Evolutionary conservation across 2,329 filamentous ascomycete genomes (phyloP).

Genomic region (Fusarium sp.): DNA sequence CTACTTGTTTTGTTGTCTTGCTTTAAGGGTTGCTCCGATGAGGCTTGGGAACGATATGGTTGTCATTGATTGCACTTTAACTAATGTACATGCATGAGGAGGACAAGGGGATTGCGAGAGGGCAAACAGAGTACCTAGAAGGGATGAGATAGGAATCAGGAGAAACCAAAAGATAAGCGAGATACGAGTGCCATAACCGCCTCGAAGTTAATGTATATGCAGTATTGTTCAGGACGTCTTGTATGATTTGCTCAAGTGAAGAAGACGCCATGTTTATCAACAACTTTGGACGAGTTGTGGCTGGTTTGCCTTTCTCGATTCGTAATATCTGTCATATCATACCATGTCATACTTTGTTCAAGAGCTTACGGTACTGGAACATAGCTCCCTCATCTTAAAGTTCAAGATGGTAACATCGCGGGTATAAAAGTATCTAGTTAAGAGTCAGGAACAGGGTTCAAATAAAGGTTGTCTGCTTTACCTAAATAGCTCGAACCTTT

Average conservation of each 20-base stretch:
- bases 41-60: slow-evolving; percentile 33
- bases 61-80: slow-evolving; percentile 16
- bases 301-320: slow-evolving; percentile 13
- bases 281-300: slow-evolving; percentile 3
- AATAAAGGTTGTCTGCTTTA: not conserved
- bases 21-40: slow-evolving; percentile 20
- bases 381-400: slow-evolving; percentile 5
- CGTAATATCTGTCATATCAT: slow-evolving; percentile 19
- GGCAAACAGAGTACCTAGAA: not conserved
- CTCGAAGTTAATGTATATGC: slow-evolving; percentile 36
- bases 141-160: slow-evolving; percentile 6
- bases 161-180: slow-evolving; percentile 14
- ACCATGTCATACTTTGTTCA: slow-evolving; percentile 11
- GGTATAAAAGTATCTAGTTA: slow-evolving; percentile 10
- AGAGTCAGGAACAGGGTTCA: slow-evolving; percentile 3
- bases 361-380: slow-evolving; percentile 8
- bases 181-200: slow-evolving; percentile 23
- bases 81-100: slow-evolving; percentile 35
- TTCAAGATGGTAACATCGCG: slow-evolving; percentile 14
- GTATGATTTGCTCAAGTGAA: slow-evolving; percentile 8
- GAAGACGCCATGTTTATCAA: slow-evolving; percentile 3
- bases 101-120: slow-evolving; percentile 13
- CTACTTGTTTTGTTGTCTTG: slow-evolving; percentile 38
- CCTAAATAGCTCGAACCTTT: slow-evolving; percentile 12
- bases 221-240: slow-evolving; percentile 8